Conservation (phyloP, 179 eudicot genomes). For the Gypsophila paniculata region DNA sequence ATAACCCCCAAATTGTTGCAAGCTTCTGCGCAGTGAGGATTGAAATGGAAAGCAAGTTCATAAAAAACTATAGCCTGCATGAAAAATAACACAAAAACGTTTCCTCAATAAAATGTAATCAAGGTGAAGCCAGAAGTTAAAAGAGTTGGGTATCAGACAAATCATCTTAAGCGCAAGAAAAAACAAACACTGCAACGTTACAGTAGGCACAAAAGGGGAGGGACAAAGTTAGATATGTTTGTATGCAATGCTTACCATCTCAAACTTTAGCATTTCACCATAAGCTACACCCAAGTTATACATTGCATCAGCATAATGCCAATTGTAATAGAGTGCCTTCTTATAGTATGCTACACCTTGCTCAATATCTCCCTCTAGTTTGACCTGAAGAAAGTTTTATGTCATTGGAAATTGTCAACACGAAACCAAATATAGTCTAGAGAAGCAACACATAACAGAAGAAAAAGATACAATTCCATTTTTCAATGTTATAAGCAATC, state of each 20-base stretch:
- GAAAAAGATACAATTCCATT: background rate
- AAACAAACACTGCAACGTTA: background rate
- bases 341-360: conserved; percentile 93
- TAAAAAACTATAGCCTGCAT: conserved; percentile 93
- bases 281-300: conserved; percentile 98
- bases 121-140: background rate
- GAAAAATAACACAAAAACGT: conserved; percentile 8
- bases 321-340: conserved; percentile 87
- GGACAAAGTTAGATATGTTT: background rate
- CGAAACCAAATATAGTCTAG: background rate
- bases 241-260: conserved; percentile 56
- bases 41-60: conserved; percentile 99
- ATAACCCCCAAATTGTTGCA: conserved; percentile 98
- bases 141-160: background rate
- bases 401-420: background rate
- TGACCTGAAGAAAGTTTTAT: conserved; percentile 49
- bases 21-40: conserved; percentile 99
- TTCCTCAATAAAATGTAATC: conserved; percentile 9
- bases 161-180: conserved; percentile 9
- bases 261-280: conserved; percentile 99
- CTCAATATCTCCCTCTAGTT: conserved; percentile 87
- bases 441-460: background rate
- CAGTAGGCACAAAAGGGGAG: background rate
- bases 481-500: background rate
- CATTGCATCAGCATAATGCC: conserved; percentile 99